A percentile compares a stretch with the other conserved stretches of the same genome.
phyloP scores from a whole-genome alignment of 352 stramenopile species.

The Pythium myriotylum region DNA sequence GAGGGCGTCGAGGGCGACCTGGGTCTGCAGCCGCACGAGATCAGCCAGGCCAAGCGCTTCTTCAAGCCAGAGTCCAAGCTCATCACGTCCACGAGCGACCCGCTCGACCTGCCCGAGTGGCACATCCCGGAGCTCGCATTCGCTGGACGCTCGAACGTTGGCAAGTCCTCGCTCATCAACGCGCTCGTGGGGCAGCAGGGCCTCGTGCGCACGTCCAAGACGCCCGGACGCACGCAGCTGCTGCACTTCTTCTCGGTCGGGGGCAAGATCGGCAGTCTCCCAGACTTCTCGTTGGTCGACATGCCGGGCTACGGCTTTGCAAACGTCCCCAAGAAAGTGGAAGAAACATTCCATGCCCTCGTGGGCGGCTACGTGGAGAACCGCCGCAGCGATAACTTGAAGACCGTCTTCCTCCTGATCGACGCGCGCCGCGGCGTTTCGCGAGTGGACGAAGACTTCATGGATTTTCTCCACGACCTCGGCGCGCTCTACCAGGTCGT shows the following conservation, averaged over 20 bases:
- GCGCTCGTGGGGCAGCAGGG: slow-evolving; percentile 66
- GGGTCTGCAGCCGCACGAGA: slow-evolving; percentile 60
- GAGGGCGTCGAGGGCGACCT: slow-evolving; percentile 51
- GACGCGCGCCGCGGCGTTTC: slow-evolving; percentile 80
- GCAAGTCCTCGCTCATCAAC: slow-evolving; percentile 90
- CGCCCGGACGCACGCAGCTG: slow-evolving; percentile 80
- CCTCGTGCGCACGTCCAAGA: slow-evolving; percentile 85
- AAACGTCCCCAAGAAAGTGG: slow-evolving; percentile 65
- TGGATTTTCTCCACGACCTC: slow-evolving; percentile 85
- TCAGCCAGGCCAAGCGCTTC: slow-evolving; percentile 56
- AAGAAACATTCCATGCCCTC: slow-evolving; percentile 78
- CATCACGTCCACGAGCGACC: slow-evolving; percentile 64
- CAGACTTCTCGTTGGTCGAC: slow-evolving; percentile 74
- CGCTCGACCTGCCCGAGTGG: slow-evolving; percentile 67
- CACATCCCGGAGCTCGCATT: slow-evolving; percentile 82
- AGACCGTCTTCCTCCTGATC: slow-evolving; percentile 74
- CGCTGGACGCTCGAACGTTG: slow-evolving; percentile 86
- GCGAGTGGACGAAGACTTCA: slow-evolving; percentile 84
- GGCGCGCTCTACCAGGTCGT: slow-evolving; percentile 88
- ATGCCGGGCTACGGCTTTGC: slow-evolving; percentile 90
- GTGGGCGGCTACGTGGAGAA: slow-evolving; percentile 77
- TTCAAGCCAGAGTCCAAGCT: slow-evolving; percentile 64
- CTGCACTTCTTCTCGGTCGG: slow-evolving; percentile 84
- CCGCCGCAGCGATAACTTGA: slow-evolving; percentile 74
- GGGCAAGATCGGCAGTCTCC: slow-evolving; percentile 68